Conservation (phyloP, 441 rosid genomes). For the Populus tomentosa region DNA sequence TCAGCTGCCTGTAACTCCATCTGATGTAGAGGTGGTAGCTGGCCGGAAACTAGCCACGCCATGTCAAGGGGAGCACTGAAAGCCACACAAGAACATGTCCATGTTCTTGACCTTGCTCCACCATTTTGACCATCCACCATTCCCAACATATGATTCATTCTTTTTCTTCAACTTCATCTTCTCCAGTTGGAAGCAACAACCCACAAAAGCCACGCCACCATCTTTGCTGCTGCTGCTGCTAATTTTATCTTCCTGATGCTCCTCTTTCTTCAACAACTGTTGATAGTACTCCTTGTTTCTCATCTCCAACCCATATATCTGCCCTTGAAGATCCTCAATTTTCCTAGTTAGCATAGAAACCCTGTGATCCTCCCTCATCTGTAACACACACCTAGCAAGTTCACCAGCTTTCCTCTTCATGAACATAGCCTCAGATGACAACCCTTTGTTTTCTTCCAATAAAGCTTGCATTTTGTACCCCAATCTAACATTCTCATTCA, state of each 20-base stretch:
- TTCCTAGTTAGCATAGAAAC: constrained; percentile 37
- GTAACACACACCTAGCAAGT: constrained; percentile 45
- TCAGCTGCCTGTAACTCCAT: neutral
- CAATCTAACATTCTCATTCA: constrained; percentile 48
- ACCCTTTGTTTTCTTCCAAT: constrained; percentile 43
- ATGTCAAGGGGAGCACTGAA: neutral
- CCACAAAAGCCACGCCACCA: constrained; percentile 10
- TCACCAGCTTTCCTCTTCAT: constrained; percentile 56
- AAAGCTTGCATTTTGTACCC: constrained; percentile 37
- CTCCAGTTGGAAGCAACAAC: constrained; percentile 23
- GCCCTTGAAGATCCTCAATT: constrained; percentile 37
- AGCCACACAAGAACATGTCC: neutral
- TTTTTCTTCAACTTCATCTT: constrained; percentile 16
- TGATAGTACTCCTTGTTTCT: constrained; percentile 35
- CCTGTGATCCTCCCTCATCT: constrained; percentile 61
- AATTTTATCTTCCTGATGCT: neutral
- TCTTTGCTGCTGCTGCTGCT: neutral
- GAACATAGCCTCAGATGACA: constrained; percentile 43
- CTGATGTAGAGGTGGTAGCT: neutral
- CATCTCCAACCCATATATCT: constrained; percentile 46
- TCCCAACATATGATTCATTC: neutral
- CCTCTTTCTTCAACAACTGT: constrained; percentile 22
- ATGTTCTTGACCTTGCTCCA: neutral
- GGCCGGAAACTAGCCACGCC: neutral
- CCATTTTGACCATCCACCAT: neutral